Percentiles rank a stretch among this genome's conserved stretches.
These are phyloP conservation scores for Kuraishia molischiana DNA, from an alignment of 805 yeast genomes.

Conservation along the genomic window DNA sequence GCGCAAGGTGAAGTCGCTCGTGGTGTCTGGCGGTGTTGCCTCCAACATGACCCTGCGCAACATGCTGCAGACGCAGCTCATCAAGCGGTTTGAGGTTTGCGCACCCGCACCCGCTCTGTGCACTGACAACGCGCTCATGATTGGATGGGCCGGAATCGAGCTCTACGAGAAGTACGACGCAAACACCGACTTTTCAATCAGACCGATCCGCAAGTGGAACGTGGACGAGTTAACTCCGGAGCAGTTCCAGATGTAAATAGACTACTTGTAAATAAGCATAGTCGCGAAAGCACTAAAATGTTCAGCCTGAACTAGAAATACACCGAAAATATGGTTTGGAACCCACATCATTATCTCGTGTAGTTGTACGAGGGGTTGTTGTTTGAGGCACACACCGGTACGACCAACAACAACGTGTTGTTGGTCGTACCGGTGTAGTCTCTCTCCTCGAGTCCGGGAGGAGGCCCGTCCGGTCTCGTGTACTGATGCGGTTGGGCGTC, in stretches of 20 bases:
- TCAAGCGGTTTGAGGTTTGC: conserved; percentile 35
- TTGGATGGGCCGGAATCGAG: conserved; percentile 96
- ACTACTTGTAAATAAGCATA: too few species aligned
- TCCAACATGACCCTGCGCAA: conserved; percentile 52
- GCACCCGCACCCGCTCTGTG: conserved; percentile 61
- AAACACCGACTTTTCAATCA: conserved; percentile 40
- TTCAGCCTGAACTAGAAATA: too few species aligned
- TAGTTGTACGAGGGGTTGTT: too few species aligned
- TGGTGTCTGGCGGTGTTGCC: conserved; percentile 94
- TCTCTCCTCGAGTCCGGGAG: neutral
- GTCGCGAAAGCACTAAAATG: too few species aligned
- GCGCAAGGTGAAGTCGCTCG: conserved; percentile 39
- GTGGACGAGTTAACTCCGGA: neutral
- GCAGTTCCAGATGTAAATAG: neutral
- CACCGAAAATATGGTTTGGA: too few species aligned
- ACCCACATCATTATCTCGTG: too few species aligned
- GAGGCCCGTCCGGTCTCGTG: conserved; percentile 1
- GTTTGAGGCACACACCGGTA: too few species aligned
- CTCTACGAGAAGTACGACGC: conserved; percentile 41
- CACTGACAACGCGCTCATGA: conserved; percentile 95
- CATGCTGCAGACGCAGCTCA: conserved; percentile 27
- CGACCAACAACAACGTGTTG: too few species aligned
- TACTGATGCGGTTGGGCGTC: neutral
- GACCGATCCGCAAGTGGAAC: conserved; percentile 73
- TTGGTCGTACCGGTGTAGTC: too few species aligned